Evolutionary conservation across 192 early-diverging fungal species (phyloP), one percentile per base, ranked within the genome.

Genomic region (Coemansia sp.): DNA sequence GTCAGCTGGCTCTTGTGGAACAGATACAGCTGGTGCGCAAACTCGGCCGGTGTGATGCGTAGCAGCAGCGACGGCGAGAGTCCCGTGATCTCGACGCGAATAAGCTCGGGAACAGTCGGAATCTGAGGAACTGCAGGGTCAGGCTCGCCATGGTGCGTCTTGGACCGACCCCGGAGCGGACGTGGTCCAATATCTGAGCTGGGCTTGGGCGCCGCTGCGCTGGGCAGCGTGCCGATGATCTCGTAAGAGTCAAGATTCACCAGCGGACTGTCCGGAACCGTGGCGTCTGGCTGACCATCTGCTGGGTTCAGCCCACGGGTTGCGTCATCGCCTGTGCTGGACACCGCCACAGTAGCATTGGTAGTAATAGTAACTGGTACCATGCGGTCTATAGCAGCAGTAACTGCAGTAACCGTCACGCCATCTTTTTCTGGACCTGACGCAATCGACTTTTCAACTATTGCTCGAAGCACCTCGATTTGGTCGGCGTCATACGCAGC

Each of bases 21-120:
- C 31, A 86, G 58, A 41, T 89, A 89, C 43, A 91, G 71, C 64
- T 91, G 90, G 29, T 87, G 76, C 14, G 90, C 85, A 74, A 91
- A 84, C 49, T 85, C 84, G 1, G 57, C 52, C 3, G 90, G 86
- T 26, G 81, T 57, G 10, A 91, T 68, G 19, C 75, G 79, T 22
- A 91, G 72, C 59, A 91, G 84, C 11, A 90, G 60, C 5, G 83
- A 76, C 10, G 87, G 87, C 7, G 84, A 84, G 39, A 91, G 71
- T 0, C 90, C 90, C 0, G 85, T 88, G 21, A 84, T 77, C 23
- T 85, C 69, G 3, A 82, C 69, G n/a, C 74, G 74, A 9, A 70
- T 57, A n/a, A 82, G 69, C 69, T 82, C 79, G 2, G 77, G 77
- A 17, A 80, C 77, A 0, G 64, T 31, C 1, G 77, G 71, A 27